Evolutionary conservation across 2,329 filamentous ascomycete genomes (phyloP).

Genomic region (Fusarium pilosicola): DNA sequence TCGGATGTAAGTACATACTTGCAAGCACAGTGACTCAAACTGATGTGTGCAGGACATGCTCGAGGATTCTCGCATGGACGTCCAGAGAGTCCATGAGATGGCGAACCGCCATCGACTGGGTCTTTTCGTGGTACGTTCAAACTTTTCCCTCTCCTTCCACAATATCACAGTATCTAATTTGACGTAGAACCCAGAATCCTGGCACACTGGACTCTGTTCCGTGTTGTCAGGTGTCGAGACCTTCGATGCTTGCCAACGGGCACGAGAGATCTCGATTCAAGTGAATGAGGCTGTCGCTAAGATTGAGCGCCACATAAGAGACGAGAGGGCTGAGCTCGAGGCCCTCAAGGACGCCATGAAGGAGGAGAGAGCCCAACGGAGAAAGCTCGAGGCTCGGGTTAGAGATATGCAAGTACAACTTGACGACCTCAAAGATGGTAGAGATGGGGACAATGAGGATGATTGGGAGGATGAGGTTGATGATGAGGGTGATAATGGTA

Average conservation of each 20-base stretch:
- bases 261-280: background rate
- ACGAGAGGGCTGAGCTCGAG: background rate
- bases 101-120: background rate
- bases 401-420: background rate
- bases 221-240: background rate
- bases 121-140: background rate
- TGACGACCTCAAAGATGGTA: background rate
- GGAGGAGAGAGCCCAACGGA: rapidly evolving
- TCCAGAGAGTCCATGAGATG: background rate
- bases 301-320: background rate
- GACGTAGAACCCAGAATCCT: background rate
- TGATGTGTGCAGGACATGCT: background rate
- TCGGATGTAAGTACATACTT: background rate
- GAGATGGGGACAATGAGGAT: background rate
- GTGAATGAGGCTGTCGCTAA: background rate
- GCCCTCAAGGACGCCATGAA: background rate
- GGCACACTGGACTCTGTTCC: background rate
- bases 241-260: background rate
- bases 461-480: background rate
- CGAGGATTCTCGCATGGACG: background rate
- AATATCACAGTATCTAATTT: background rate
- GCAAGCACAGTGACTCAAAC: background rate
- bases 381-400: background rate
- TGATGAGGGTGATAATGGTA: background rate
- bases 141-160: background rate